phyloP scores from a whole-genome alignment of 306 rosid species.

The Cucurbita argyrosperma region DNA sequence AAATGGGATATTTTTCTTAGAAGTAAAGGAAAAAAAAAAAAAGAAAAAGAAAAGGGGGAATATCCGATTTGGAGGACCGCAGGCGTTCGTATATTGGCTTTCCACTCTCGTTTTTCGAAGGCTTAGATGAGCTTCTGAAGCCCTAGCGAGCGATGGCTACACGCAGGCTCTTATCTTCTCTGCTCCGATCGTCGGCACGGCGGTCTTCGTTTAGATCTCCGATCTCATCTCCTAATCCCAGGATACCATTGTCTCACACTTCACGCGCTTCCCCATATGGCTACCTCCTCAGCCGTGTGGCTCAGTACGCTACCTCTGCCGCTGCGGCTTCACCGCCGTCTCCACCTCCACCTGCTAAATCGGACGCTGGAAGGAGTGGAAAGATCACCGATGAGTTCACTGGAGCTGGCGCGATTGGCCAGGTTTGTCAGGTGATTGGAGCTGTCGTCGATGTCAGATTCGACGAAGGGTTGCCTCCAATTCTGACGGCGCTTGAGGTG shows the following conservation, averaged over 20 bases:
- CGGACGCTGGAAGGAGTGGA: conserved; percentile 21
- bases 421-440: conserved; percentile 71
- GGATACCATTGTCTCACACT: conserved; percentile 2
- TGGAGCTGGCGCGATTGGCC: conserved; percentile 55
- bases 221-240: background rate
- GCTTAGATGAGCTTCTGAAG: conserved; percentile 2
- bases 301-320: conserved; percentile 45
- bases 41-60: background rate
- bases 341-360: conserved; percentile 7
- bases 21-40: no score
- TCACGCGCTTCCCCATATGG: conserved; percentile 24
- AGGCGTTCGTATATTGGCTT: background rate
- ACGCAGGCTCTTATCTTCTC: conserved; percentile 32
- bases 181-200: conserved; percentile 27
- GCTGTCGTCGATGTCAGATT: conserved; percentile 81
- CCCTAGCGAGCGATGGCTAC: conserved; percentile 19
- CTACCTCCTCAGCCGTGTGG: conserved; percentile 36
- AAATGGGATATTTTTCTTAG: no score
- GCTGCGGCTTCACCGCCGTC: conserved; percentile 30
- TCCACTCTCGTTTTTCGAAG: background rate
- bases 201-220: conserved; percentile 20
- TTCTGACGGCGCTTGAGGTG: conserved; percentile 64
- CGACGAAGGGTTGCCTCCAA: conserved; percentile 66
- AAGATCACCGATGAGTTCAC: conserved; percentile 57
- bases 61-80: background rate